phyloP scores from a whole-genome alignment of 345 rosid species.

The Salix viminalis region DNA sequence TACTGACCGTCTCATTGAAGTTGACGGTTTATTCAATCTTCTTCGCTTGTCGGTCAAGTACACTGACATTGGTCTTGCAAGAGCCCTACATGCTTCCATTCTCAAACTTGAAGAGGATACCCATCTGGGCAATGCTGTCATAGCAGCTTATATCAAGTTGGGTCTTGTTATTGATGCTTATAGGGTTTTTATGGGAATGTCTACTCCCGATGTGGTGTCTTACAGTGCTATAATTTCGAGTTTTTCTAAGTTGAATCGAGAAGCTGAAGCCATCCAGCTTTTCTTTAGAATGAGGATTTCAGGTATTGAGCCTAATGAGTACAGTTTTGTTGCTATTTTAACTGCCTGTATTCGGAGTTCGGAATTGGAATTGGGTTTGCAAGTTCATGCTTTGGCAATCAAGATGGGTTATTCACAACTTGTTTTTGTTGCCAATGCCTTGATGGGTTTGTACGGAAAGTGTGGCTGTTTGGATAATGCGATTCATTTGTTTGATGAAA shows the following conservation, averaged over 20 bases:
- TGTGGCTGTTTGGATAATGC: constrained; percentile 35
- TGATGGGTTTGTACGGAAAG: constrained; percentile 62
- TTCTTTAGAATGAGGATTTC: constrained; percentile 56
- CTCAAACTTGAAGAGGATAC: constrained; percentile 46
- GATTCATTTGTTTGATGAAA: constrained; percentile 57
- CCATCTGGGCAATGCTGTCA: constrained; percentile 47
- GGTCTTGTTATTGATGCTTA: constrained; percentile 50
- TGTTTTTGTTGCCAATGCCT: constrained; percentile 55
- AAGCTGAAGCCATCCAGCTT: constrained; percentile 43
- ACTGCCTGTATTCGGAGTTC: constrained; percentile 45
- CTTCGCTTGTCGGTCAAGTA: constrained; percentile 51
- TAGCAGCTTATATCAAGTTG: constrained; percentile 59
- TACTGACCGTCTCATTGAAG: not conserved
- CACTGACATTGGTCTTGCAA: constrained; percentile 44
- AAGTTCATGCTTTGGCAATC: constrained; percentile 46
- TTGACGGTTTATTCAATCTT: constrained; percentile 34
- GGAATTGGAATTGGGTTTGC: constrained; percentile 44
- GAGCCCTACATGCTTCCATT: constrained; percentile 57
- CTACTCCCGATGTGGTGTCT: constrained; percentile 63
- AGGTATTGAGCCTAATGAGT: constrained; percentile 47
- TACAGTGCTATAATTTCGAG: constrained; percentile 61
- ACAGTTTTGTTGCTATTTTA: constrained; percentile 49
- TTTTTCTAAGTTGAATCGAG: constrained; percentile 49
- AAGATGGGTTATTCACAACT: constrained; percentile 38
- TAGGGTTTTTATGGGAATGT: constrained; percentile 40